phyloP scores from a whole-genome alignment of 2,329 filamentous ascomycete genomes.

The Ophiostoma fasciatum region DNA sequence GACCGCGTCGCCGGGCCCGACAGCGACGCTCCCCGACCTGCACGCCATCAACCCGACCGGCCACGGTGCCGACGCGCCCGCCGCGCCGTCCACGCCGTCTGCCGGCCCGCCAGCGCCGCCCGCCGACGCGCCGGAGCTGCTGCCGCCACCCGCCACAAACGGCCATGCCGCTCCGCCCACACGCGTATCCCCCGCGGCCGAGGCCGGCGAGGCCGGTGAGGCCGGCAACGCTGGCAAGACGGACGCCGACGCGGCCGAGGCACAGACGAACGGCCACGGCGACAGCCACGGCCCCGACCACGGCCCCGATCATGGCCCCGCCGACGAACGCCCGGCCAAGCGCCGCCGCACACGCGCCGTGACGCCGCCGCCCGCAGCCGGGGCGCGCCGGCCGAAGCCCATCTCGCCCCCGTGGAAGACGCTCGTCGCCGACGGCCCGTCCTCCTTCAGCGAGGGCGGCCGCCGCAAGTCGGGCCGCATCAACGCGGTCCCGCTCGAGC shows the following conservation, averaged over 20 bases:
- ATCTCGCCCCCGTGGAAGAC: conserved; percentile 91
- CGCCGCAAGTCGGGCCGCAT: conserved; percentile 51
- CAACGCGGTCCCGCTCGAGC: conserved; percentile 39
- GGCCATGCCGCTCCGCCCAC: too few relatives aligned
- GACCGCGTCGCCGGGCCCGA: conserved; percentile 41
- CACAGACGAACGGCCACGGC: conserved; percentile 14
- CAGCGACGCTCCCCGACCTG: conserved; percentile 20
- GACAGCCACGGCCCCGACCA: conserved; percentile 3
- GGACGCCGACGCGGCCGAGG: too few relatives aligned
- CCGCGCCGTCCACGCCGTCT: conserved; percentile 2
- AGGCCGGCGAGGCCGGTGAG: too few relatives aligned
- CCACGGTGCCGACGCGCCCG: conserved; percentile 4
- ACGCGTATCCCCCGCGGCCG: too few relatives aligned
- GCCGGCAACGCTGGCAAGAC: too few relatives aligned
- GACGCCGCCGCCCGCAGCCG: conserved; percentile 18
- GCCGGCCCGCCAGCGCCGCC: conserved; percentile 2
- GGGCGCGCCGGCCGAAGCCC: conserved; percentile 31
- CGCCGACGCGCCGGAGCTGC: conserved; percentile 5
- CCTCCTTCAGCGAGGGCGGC: conserved; percentile 65
- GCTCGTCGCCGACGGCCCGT: conserved; percentile 70
- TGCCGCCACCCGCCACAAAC: not conserved
- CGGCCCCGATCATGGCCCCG: conserved; percentile 14
- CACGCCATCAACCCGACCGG: conserved; percentile 10
- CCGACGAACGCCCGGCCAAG: conserved; percentile 41
- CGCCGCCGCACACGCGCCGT: conserved; percentile 45